A percentile compares a stretch with the other conserved stretches of the same genome.
phyloP scores from a whole-genome alignment of 2,329 filamentous ascomycete species.

The Neofusicoccum ribis region DNA sequence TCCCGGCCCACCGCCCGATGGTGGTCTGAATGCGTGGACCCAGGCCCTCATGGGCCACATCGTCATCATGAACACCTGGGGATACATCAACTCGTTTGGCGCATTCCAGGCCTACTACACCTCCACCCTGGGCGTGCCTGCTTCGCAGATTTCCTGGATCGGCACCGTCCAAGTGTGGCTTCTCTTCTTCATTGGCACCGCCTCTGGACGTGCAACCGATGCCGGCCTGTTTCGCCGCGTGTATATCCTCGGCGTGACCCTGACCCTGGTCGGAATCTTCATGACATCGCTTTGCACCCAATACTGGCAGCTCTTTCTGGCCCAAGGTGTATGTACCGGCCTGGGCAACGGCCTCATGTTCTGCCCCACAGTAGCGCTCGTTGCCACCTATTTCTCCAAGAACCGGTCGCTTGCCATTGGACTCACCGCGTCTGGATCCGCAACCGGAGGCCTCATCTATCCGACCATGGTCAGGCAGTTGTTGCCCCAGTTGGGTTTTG shows the following conservation, averaged over 20 bases:
- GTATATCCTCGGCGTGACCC: constrained; percentile 43
- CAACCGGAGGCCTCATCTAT: constrained; percentile 64
- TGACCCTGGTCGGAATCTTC: constrained; percentile 52
- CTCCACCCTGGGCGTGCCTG: constrained; percentile 28
- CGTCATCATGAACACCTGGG: constrained; percentile 39
- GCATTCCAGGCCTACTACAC: constrained; percentile 41
- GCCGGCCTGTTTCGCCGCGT: constrained; percentile 52
- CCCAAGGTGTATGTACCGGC: constrained; percentile 36
- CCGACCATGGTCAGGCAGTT: constrained; percentile 57
- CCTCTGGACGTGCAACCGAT: constrained; percentile 54
- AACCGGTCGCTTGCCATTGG: constrained; percentile 62
- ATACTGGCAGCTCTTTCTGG: constrained; percentile 50
- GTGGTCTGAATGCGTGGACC: constrained; percentile 39
- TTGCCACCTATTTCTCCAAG: constrained; percentile 59
- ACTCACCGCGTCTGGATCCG: constrained; percentile 60
- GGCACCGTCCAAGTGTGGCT: constrained; percentile 54
- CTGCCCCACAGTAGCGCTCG: constrained; percentile 32
- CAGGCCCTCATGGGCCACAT: constrained; percentile 39
- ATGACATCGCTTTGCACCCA: constrained; percentile 50
- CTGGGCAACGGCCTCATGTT: constrained; percentile 39
- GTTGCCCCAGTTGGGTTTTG: constrained; percentile 61
- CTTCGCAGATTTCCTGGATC: constrained; percentile 54
- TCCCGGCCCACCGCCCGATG: constrained; percentile 40
- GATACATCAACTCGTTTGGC: constrained; percentile 38
- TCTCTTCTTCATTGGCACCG: constrained; percentile 53